These are phyloP conservation scores for Xylariaceae sp. DNA, from an alignment of 2,329 filamentous ascomycete species.

Conservation along the genomic window DNA sequence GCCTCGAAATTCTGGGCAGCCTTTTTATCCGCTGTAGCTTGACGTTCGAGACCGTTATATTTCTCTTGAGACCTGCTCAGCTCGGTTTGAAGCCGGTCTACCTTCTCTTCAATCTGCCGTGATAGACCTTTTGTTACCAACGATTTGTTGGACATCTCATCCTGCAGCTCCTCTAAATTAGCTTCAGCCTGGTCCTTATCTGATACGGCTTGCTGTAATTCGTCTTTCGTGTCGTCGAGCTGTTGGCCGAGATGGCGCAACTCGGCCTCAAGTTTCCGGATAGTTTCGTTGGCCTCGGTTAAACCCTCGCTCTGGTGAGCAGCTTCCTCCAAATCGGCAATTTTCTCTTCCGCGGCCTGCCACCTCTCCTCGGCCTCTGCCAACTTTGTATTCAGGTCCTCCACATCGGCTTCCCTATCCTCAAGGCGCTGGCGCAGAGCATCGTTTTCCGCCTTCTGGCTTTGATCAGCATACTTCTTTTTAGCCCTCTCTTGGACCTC, in stretches of 20 bases:
- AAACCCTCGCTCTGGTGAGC: not conserved
- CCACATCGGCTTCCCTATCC: constrained; percentile 56
- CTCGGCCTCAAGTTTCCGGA: constrained; percentile 33
- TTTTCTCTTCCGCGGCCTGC: constrained; percentile 28
- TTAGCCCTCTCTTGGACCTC: constrained; percentile 81
- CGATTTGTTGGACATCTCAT: constrained; percentile 76
- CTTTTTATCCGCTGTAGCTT: constrained; percentile 40
- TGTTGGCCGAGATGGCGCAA: constrained; percentile 46
- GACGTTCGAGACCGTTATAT: constrained; percentile 49
- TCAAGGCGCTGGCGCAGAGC: constrained; percentile 54
- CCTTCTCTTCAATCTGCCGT: constrained; percentile 70
- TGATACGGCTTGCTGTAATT: constrained; percentile 48
- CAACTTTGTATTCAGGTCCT: constrained; percentile 54
- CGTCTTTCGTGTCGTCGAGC: constrained; percentile 39
- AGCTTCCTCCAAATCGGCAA: constrained; percentile 38
- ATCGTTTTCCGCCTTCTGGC: constrained; percentile 58
- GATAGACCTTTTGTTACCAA: constrained; percentile 70
- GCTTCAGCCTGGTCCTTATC: constrained; percentile 55
- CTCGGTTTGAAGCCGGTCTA: constrained; percentile 62
- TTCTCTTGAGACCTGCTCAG: constrained; percentile 51
- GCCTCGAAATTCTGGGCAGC: not conserved
- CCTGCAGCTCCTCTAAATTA: constrained; percentile 63
- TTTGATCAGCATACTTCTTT: constrained; percentile 68
- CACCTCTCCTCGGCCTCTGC: constrained; percentile 45
- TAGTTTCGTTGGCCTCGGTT: constrained; percentile 29